A percentile compares a stretch with the other conserved stretches of the same genome.
These are phyloP conservation scores for Cadophora sp. DNA, from an alignment of 2,329 filamentous ascomycete species.

Conservation along the genomic window DNA sequence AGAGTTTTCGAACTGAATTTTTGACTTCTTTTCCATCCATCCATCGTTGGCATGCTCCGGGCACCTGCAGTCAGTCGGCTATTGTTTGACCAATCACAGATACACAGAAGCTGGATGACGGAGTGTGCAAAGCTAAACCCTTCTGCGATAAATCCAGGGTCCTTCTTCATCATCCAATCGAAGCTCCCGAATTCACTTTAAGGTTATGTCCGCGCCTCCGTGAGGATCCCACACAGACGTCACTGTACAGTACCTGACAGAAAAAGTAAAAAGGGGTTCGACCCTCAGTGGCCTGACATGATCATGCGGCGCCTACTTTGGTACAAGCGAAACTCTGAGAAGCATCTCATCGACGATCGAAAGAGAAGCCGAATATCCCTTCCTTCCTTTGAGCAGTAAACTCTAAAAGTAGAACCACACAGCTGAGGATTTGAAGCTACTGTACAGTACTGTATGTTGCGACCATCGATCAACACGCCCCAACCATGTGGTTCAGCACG, in stretches of 20 bases:
- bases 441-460: neutral
- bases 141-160: neutral
- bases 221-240: neutral
- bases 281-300: neutral
- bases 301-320: neutral
- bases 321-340: neutral
- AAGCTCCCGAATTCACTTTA: neutral
- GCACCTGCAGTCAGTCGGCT: too few species aligned
- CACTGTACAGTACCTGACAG: conserved; percentile 3
- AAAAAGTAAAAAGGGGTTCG: neutral
- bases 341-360: neutral
- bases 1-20: too few species aligned
- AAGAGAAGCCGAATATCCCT: too few species aligned
- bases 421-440: too few species aligned
- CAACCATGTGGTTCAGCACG: neutral
- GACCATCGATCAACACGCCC: neutral
- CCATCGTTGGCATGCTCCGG: too few species aligned
- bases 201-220: conserved; percentile 2
- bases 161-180: neutral
- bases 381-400: too few species aligned
- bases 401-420: too few species aligned
- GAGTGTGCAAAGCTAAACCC: neutral
- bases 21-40: too few species aligned
- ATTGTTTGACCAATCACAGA: neutral
- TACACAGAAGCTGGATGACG: neutral